Conservation (phyloP, 768 basidiomycete species). For the Inosperma sp. region DNA sequence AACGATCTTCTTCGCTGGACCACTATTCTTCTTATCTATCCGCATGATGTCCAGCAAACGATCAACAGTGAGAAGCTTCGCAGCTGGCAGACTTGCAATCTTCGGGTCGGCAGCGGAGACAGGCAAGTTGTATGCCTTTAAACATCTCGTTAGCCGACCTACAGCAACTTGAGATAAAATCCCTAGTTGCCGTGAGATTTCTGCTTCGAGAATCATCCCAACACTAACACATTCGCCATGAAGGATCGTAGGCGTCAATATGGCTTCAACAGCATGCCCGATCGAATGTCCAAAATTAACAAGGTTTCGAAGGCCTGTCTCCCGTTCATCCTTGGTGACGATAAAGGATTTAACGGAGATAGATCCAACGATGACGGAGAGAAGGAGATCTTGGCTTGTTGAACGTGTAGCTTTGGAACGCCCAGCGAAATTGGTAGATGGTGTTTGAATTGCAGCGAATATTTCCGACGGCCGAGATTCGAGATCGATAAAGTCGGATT, state of each 20-base stretch:
- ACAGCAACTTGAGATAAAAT: conserved; percentile 88
- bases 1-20: conserved; percentile 89
- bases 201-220: conserved; percentile 96
- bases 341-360: conserved; percentile 96
- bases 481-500: conserved; percentile 79
- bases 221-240: conserved; percentile 96
- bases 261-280: conserved; percentile 97
- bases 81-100: conserved; percentile 65
- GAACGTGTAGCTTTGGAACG: conserved; percentile 64
- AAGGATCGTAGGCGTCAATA: conserved; percentile 87
- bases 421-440: conserved; percentile 54
- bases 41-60: conserved; percentile 89
- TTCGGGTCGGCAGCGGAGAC: conserved; percentile 74
- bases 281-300: conserved; percentile 99
- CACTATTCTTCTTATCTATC: conserved; percentile 97
- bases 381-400: conserved; percentile 73
- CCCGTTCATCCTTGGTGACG: conserved; percentile 93
- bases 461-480: conserved; percentile 85
- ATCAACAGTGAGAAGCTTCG: conserved; percentile 71
- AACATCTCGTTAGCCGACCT: conserved; percentile 79
- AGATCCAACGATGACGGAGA: conserved; percentile 88
- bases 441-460: conserved; percentile 75
- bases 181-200: conserved; percentile 85
- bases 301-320: conserved; percentile 94
- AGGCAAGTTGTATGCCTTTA: conserved; percentile 90